Conservation (phyloP, 441 rosid species). For the Sinapis alba region DNA sequence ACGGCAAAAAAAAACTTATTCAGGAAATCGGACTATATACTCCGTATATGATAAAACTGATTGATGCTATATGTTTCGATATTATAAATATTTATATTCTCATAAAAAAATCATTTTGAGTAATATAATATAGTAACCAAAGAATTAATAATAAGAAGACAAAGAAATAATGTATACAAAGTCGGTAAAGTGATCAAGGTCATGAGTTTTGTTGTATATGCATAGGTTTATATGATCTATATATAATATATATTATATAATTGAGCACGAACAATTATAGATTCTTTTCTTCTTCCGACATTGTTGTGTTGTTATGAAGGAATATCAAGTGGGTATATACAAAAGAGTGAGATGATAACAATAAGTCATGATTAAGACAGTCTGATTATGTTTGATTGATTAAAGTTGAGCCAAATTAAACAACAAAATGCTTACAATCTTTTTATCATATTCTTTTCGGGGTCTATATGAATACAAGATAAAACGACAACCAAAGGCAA, state of each 20-base stretch:
- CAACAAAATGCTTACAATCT: neutral
- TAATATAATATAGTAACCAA: neutral
- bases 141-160: too few species aligned
- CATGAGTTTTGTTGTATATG: neutral
- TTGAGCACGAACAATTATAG: slow-evolving; percentile 4
- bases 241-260: neutral
- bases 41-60: neutral
- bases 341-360: slow-evolving; percentile 16
- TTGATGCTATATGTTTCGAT: neutral
- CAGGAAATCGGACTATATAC: neutral
- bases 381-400: slow-evolving; percentile 29
- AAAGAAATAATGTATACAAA: neutral
- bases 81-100: neutral
- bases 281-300: neutral
- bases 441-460: neutral
- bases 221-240: neutral
- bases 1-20: neutral
- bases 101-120: neutral
- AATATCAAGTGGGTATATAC: slow-evolving; percentile 22
- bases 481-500: neutral
- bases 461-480: neutral
- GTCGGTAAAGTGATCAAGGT: neutral
- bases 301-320: neutral
- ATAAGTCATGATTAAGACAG: slow-evolving; percentile 35
- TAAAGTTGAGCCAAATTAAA: slow-evolving; percentile 13